Evolutionary conservation across 83 land plant species (phyloP), one percentile per base, ranked within the genome.

Genomic region (Picea abies): DNA sequence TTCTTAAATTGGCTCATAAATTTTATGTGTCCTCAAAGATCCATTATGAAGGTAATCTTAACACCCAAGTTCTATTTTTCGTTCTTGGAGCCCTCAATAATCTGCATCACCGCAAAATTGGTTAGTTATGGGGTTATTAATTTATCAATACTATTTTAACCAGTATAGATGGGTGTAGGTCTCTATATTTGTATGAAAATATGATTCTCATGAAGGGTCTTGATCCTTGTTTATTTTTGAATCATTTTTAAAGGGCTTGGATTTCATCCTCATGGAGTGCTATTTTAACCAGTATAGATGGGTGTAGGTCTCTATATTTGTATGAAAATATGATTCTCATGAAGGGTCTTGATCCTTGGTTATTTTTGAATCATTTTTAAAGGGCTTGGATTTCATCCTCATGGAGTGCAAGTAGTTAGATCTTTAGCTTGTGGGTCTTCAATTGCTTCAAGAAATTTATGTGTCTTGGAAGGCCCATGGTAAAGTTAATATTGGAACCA

Each of bases 181-280:
- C 98, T 80, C 82, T 97, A 84, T 95, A 97, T 25, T 78, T 97
- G 79, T 94, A 97, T 70, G 98, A 93, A 69, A 68, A 77, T 16
- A 89, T 98, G 81, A 94, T 97, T 15, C 79, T 92, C 88, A 85
- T 85, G 85, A 90, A 96, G 83, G 98, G 95, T 86, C 90, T 93
- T 44, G 90, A 86, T 81, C 91, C 98, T 14, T 96, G 52, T 0
- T 29, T 29, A 29, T 29, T 29, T 29, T 29, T 29, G 29, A 29
- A 29, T 29, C 29, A 29, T 29, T 29, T 29, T 29, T 29, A 29
- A 29, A 29, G 29, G 29, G 29, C 29, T 29, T 29, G 29, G 29
- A 29, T 94, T 94, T 58, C 93, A 95, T 81, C 86, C 92, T 79
- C 44, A 5, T 6, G 44, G 44, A 41, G 44, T 41, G 6, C 87